A percentile compares a stretch with the other conserved stretches of the same genome.
These are phyloP conservation scores for Nothopassalora personata DNA, from an alignment of 2,329 filamentous ascomycete genomes.

Conservation along the genomic window DNA sequence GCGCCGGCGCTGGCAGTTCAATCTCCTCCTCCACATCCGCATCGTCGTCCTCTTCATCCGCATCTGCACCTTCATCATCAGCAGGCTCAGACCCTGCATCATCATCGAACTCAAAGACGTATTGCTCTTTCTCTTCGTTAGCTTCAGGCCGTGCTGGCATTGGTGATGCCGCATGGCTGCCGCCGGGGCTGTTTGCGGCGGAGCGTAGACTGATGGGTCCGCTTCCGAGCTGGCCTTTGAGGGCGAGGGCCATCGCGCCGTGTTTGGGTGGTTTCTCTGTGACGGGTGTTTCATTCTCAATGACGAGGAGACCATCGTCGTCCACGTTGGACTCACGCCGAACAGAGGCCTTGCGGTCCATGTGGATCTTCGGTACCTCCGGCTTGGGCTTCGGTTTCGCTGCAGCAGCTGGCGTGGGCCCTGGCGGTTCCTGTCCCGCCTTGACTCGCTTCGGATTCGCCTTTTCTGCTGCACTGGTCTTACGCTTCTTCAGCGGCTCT, in stretches of 20 bases:
- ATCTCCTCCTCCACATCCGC: conserved; percentile 31
- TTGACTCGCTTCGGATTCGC: conserved; percentile 25
- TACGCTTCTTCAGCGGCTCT: conserved; percentile 21
- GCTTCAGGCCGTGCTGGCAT: conserved; percentile 14
- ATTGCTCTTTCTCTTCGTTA: conserved; percentile 12
- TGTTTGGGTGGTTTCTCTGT: conserved; percentile 22
- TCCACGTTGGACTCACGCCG: conserved; percentile 22
- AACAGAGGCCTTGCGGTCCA: conserved; percentile 29
- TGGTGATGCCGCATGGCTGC: conserved; percentile 22
- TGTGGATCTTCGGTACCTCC: conserved; percentile 21
- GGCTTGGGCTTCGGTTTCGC: conserved; percentile 12
- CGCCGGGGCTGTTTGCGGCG: conserved; percentile 37
- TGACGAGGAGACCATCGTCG: conserved; percentile 31
- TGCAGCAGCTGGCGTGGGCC: conserved; percentile 1
- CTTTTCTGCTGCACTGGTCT: conserved; percentile 17
- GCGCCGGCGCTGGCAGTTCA: conserved; percentile 26
- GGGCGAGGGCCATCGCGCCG: conserved; percentile 26
- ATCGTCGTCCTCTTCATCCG: conserved; percentile 30
- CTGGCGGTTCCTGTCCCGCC: conserved; percentile 19
- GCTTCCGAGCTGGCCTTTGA: conserved; percentile 29
- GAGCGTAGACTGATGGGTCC: conserved; percentile 42
- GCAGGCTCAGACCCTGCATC: conserved; percentile 6
- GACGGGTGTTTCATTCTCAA: conserved; percentile 29
- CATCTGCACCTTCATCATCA: conserved; percentile 35
- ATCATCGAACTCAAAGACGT: conserved; percentile 30